These are phyloP conservation scores for Boletus albobrunnescens DNA, from an alignment of 1,284 basidiomycete genomes.

Conservation along the genomic window DNA sequence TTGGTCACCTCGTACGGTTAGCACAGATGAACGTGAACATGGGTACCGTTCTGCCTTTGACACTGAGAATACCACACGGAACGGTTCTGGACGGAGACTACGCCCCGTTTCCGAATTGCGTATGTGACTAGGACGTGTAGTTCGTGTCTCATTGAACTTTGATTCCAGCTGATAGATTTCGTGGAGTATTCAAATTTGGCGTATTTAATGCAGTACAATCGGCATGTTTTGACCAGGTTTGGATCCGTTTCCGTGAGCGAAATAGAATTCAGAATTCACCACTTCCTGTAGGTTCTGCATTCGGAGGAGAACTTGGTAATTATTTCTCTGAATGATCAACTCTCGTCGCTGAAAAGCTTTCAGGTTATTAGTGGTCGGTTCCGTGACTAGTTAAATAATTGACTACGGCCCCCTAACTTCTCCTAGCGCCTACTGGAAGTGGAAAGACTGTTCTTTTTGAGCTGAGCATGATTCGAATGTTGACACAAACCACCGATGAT, in stretches of 20 bases:
- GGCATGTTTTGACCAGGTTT: conserved; percentile 71
- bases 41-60: not conserved
- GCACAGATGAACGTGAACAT: not conserved
- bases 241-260: conserved; percentile 19
- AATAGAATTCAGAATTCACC: conserved; percentile 1
- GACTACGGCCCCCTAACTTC: conserved; percentile 8
- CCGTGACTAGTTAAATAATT: not conserved
- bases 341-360: conserved; percentile 9
- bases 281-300: conserved; percentile 53
- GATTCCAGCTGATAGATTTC: conserved; percentile 71
- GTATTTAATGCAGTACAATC: conserved; percentile 91
- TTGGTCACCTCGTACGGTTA: not conserved
- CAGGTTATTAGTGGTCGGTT: conserved; percentile 74
- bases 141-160: not conserved
- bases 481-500: conserved; percentile 44
- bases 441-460: conserved; percentile 96
- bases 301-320: conserved; percentile 72
- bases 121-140: conserved; percentile 35
- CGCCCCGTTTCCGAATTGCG: conserved; percentile 69
- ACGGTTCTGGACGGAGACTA: conserved; percentile 45
- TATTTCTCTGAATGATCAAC: not conserved
- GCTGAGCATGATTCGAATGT: conserved; percentile 78
- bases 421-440: conserved; percentile 81
- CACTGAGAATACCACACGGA: conserved; percentile 32
- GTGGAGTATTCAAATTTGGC: conserved; percentile 79